These are phyloP conservation scores for Xerocomellus amylosporus DNA, from an alignment of 768 basidiomycete species.

Conservation along the genomic window DNA sequence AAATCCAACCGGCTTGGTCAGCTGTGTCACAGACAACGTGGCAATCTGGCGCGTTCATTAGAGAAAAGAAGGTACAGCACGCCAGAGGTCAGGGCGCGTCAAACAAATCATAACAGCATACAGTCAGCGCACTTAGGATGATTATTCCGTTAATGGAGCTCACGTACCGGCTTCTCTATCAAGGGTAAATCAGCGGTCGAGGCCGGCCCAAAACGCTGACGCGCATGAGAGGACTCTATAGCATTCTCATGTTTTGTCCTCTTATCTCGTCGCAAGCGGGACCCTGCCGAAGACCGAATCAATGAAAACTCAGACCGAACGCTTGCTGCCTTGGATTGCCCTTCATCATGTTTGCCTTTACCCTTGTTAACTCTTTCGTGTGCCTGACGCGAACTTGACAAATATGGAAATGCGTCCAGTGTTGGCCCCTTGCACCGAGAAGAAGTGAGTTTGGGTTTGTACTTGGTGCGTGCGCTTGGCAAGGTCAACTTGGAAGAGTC, in stretches of 20 bases:
- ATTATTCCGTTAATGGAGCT: constrained; percentile 21
- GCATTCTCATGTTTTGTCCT: neutral
- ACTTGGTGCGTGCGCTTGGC: constrained; percentile 32
- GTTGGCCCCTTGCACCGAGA: constrained; percentile 18
- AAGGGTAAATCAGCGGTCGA: constrained; percentile 24
- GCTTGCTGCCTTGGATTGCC: constrained; percentile 3
- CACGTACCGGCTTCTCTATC: constrained; percentile 32
- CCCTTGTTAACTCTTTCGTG: constrained; percentile 6
- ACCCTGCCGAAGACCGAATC: constrained; percentile 4
- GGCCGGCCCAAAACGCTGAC: constrained; percentile 15
- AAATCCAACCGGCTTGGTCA: constrained; percentile 51
- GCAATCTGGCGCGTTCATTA: constrained; percentile 18
- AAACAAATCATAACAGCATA: constrained; percentile 8
- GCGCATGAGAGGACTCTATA: neutral
- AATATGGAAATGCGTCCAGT: constrained; percentile 18
- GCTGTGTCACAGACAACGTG: constrained; percentile 28
- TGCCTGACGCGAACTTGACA: constrained; percentile 13
- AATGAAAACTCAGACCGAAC: neutral
- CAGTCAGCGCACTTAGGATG: constrained; percentile 26
- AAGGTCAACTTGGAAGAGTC: constrained; percentile 10
- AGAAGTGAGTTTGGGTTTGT: constrained; percentile 20
- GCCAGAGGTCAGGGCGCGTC: constrained; percentile 1
- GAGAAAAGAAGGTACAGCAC: neutral
- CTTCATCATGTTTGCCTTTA: constrained; percentile 11
- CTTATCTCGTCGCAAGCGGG: neutral